Evolutionary conservation across 2,329 filamentous ascomycete species (phyloP).

Genomic region (Incumbomyces lentus): DNA sequence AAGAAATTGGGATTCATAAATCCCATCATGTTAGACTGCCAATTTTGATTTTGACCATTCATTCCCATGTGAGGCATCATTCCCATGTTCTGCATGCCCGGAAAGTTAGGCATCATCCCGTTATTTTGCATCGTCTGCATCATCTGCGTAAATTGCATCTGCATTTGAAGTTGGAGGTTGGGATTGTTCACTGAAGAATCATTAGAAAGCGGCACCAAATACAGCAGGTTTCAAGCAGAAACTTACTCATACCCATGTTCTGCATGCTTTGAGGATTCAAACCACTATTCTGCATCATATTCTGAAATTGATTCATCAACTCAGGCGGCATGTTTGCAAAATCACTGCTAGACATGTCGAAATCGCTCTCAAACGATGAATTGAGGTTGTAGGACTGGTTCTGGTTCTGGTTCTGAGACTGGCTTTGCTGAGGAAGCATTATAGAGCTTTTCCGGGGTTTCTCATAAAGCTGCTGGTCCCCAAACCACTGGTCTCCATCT

Average conservation of each 20-base stretch:
- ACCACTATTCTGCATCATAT: constrained; percentile 43
- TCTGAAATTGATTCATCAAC: constrained; percentile 45
- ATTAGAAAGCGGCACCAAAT: neutral
- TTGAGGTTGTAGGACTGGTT: constrained; percentile 11
- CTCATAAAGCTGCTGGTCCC: constrained; percentile 1
- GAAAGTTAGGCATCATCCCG: constrained; percentile 13
- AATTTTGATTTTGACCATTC: constrained; percentile 23
- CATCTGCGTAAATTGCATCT: constrained; percentile 4
- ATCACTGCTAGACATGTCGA: constrained; percentile 6
- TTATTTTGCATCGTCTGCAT: neutral
- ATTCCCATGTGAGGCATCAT: neutral
- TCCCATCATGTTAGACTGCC: constrained; percentile 22
- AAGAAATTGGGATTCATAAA: constrained; percentile 20
- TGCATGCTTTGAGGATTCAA: constrained; percentile 17
- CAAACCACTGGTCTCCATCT: neutral
- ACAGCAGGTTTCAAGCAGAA: neutral
- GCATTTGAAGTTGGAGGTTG: neutral
- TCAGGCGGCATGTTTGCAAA: constrained; percentile 1
- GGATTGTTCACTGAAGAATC: neutral
- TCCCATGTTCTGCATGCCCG: constrained; percentile 1
- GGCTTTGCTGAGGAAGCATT: constrained; percentile 4
- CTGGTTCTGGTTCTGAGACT: constrained; percentile 1
- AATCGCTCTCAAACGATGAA: constrained; percentile 1
- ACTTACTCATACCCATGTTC: neutral
- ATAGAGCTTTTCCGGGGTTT: neutral